Conservation (phyloP, 352 stramenopile genomes). For the Phytophthora europaea region DNA sequence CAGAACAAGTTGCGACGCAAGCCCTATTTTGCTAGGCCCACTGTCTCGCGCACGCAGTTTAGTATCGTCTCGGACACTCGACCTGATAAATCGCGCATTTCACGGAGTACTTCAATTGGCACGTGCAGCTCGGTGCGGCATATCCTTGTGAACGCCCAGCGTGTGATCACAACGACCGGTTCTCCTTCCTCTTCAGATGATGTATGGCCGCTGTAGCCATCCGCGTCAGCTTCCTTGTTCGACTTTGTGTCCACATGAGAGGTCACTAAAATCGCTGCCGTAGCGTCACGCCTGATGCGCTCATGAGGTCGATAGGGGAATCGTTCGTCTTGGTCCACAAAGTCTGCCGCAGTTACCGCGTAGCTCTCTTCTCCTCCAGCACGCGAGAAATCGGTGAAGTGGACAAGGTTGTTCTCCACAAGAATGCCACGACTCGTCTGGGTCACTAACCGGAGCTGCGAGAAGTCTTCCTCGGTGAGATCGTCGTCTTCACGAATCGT, state of each 20-base stretch:
- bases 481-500: slow-evolving; percentile 69
- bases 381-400: slow-evolving; percentile 19
- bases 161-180: slow-evolving; percentile 43
- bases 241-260: slow-evolving; percentile 16
- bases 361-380: slow-evolving; percentile 12
- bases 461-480: slow-evolving; percentile 44
- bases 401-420: slow-evolving; percentile 47
- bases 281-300: slow-evolving; percentile 45
- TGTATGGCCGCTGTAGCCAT: slow-evolving; percentile 16
- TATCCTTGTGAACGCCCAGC: slow-evolving; percentile 44
- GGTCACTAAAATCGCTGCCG: slow-evolving; percentile 37
- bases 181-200: slow-evolving; percentile 37
- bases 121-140: slow-evolving; percentile 41
- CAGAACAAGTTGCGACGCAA: neutral
- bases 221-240: slow-evolving; percentile 9
- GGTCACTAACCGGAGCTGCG: slow-evolving; percentile 51
- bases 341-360: slow-evolving; percentile 26
- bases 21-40: slow-evolving; percentile 18
- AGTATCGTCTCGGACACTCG: slow-evolving; percentile 29
- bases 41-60: slow-evolving; percentile 32
- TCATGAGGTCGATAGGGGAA: slow-evolving; percentile 48
- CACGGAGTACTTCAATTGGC: slow-evolving; percentile 30
- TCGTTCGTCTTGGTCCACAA: slow-evolving; percentile 56
- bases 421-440: slow-evolving; percentile 32
- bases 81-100: slow-evolving; percentile 34